Conservation (phyloP, 1,139 yeast genomes). For the Yamadazyma conglobata region DNA sequence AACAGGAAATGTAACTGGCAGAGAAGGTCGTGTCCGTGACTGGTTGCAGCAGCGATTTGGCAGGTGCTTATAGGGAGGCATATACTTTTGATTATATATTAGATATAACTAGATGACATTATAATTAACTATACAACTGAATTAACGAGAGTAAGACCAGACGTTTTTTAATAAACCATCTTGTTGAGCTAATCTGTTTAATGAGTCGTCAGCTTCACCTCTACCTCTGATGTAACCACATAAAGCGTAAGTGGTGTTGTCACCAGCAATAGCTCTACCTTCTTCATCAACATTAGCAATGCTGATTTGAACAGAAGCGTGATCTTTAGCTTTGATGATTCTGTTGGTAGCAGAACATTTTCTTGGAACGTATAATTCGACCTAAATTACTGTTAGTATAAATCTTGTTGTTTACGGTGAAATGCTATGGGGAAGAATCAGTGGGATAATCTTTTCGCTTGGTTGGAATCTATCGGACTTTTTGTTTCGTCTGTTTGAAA, state of each 20-base stretch:
- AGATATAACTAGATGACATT: slow-evolving; percentile 14
- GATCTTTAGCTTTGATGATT: slow-evolving; percentile 99
- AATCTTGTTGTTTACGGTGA: background rate
- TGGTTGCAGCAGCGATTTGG: too few species aligned
- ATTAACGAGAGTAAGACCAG: slow-evolving; percentile 98
- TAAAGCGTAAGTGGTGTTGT: slow-evolving; percentile 92
- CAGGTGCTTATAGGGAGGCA: too few species aligned
- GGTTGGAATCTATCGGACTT: too few species aligned
- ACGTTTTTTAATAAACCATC: slow-evolving; percentile 98
- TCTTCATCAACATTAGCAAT: slow-evolving; percentile 72
- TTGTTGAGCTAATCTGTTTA: slow-evolving; percentile 99
- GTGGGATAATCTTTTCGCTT: too few species aligned
- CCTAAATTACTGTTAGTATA: slow-evolving; percentile 53
- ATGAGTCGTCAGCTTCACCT: slow-evolving; percentile 96
- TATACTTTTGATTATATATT: too few species aligned
- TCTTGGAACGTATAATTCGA: slow-evolving; percentile 99
- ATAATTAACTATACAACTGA: slow-evolving; percentile 25
- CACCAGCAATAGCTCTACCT: slow-evolving; percentile 93
- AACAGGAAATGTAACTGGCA: too few species aligned
- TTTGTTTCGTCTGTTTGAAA: too few species aligned
- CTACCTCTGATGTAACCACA: slow-evolving; percentile 84
- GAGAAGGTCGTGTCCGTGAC: too few species aligned
- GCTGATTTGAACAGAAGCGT: slow-evolving; percentile 88
- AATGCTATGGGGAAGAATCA: too few species aligned
- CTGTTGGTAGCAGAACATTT: slow-evolving; percentile 99